Percentiles rank a stretch among this genome's conserved stretches.
Conservation (phyloP, 2,329 filamentous ascomycete genomes). For the Boeremia exigua region DNA sequence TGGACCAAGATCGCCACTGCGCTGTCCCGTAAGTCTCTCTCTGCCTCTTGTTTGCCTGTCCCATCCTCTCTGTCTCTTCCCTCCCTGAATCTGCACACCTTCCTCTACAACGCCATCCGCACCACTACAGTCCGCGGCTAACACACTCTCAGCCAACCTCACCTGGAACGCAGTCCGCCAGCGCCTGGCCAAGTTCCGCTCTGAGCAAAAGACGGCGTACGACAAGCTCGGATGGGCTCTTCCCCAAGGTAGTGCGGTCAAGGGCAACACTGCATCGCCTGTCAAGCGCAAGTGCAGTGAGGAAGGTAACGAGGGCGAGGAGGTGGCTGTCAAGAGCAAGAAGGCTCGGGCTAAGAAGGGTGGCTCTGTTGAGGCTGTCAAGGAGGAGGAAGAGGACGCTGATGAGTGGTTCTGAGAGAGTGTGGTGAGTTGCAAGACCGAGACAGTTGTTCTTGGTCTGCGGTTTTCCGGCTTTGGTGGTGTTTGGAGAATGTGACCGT, state of each 20-base stretch:
- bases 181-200: not conserved
- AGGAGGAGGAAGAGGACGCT: not conserved
- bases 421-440: no score
- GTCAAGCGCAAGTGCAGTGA: not conserved
- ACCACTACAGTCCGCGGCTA: no score
- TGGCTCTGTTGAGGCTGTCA: not conserved
- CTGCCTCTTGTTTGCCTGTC: not conserved
- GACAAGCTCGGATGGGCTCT: slow-evolving; percentile 4
- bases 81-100: not conserved
- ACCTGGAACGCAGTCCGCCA: slow-evolving; percentile 6
- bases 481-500: no score
- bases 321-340: not conserved
- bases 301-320: not conserved
- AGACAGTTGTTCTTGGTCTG: no score
- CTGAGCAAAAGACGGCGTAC: not conserved
- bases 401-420: no score
- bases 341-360: not conserved
- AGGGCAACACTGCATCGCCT: not conserved
- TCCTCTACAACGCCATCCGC: not conserved
- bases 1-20: not conserved
- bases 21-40: not conserved
- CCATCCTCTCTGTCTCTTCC: not conserved
- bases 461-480: no score
- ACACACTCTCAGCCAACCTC: not conserved
- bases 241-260: not conserved